Evolutionary conservation across 2,329 filamentous ascomycete species (phyloP).

Genomic region (Colletotrichum aenigma): DNA sequence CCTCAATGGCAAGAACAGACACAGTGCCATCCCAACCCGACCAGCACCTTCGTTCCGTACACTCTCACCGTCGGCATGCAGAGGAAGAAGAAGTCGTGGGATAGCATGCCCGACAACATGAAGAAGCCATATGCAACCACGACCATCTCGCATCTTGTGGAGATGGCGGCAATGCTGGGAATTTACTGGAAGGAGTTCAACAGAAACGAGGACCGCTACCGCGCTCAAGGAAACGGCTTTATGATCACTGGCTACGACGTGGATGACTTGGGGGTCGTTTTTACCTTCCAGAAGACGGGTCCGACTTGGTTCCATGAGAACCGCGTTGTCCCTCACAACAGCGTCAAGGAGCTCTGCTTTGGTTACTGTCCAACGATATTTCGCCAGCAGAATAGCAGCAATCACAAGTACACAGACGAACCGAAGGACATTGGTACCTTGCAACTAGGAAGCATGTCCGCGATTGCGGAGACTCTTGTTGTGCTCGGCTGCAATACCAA

Average conservation of each 20-base stretch:
- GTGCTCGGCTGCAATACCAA: constrained; percentile 42
- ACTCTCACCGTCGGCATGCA: constrained; percentile 12
- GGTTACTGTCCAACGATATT: constrained; percentile 45
- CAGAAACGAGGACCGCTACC: constrained; percentile 36
- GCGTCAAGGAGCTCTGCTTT: constrained; percentile 43
- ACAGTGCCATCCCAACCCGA: background rate
- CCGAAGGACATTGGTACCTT: constrained; percentile 24
- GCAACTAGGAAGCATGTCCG: constrained; percentile 24
- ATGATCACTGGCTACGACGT: constrained; percentile 33
- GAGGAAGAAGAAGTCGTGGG: constrained; percentile 17
- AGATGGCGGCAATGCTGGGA: constrained; percentile 39
- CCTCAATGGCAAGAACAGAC: background rate
- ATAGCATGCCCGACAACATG: constrained; percentile 13
- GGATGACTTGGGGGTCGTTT: constrained; percentile 41
- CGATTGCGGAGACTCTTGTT: constrained; percentile 39
- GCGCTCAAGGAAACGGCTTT: constrained; percentile 40
- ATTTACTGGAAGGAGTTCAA: constrained; percentile 48
- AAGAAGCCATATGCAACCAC: constrained; percentile 38
- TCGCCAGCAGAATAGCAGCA: background rate
- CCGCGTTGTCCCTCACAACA: constrained; percentile 38
- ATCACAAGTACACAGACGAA: constrained; percentile 23
- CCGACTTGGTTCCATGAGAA: constrained; percentile 36
- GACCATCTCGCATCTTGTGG: constrained; percentile 38
- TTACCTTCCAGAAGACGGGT: constrained; percentile 41
- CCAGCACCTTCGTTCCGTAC: background rate